These are phyloP conservation scores for Sugiyamaella qingdaonensis DNA, from an alignment of 805 yeast genomes.

Conservation along the genomic window DNA sequence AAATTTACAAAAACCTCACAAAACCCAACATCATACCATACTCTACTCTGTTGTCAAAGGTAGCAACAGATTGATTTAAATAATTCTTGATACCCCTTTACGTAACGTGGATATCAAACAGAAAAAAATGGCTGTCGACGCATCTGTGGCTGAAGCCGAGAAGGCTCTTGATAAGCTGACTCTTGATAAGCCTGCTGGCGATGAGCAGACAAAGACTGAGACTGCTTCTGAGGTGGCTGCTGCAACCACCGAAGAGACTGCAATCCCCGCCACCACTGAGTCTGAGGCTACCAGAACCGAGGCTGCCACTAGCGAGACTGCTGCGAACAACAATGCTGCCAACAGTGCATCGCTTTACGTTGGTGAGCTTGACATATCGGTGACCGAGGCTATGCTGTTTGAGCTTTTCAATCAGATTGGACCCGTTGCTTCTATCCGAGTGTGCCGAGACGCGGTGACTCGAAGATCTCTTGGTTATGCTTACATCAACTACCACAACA, in stretches of 20 bases:
- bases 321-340: conserved; percentile 29
- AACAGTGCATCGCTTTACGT: conserved; percentile 83
- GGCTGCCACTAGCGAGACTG: conserved; percentile 20
- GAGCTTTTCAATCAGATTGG: conserved; percentile 95
- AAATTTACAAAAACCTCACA: background rate
- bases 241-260: conserved; percentile 41
- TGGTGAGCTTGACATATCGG: conserved; percentile 91
- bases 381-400: conserved; percentile 89
- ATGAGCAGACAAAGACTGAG: conserved; percentile 16
- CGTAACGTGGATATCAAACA: background rate
- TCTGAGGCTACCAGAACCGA: conserved; percentile 18
- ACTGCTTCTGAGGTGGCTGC: conserved; percentile 13
- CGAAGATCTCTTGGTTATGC: conserved; percentile 97
- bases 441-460: conserved; percentile 97
- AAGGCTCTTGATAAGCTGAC: conserved; percentile 35
- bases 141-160: conserved; percentile 35
- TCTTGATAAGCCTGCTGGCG: conserved; percentile 17
- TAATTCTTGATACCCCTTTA: background rate
- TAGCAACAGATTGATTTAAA: conserved; percentile 2
- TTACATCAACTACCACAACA: conserved; percentile 90
- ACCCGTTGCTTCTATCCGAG: conserved; percentile 93
- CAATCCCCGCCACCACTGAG: conserved; percentile 58
- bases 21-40: conserved; percentile 2
- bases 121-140: conserved; percentile 29
- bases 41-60: background rate